Evolutionary conservation across 169 alveolate genomes (phyloP), one percentile per base, ranked within the genome.

Genomic region (Toxoplasma gondii): DNA sequence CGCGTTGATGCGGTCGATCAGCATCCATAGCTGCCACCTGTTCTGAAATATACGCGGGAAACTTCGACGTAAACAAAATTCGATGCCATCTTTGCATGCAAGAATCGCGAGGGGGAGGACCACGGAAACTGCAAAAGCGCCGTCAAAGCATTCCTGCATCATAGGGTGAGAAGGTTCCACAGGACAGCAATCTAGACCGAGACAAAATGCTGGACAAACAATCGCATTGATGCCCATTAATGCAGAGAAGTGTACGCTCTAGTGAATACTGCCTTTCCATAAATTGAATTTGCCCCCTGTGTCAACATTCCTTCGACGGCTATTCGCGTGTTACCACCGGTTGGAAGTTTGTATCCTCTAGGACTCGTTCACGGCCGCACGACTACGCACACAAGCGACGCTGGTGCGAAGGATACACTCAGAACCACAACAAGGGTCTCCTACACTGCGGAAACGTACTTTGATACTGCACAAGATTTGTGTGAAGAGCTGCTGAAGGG

Each of bases 81-180:
- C 90, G 54, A 45, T 39, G 54, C 90, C 90, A 41, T 82, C 90
- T n/a, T 82, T 82, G 90, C 90, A 82, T 2, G 67, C 90, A 22
- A 82, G 90, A 10, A 36, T 45, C 49, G 67, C 41, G 24, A 82
- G 90, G 27, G 90, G 90, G 36, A 82, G 69, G 69, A 82, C 90
- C 69, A 82, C 67, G 39, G 90, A 82, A 49, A 82, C 67, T 22
- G 90, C 90, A n/a, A 82, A 82, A 10, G 38, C 67, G 17, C 69
- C 69, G 38, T 82, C 90, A 44, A 82, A 82, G 41, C 90, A 82
- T 31, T 24, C 36, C 90, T 82, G 90, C 67, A 36, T 39, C 90
- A 82, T 43, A 34, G 54, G 2, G 90, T 5, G 90, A 41, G 90
- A 82, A 0, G 44, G 45, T 16, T 24, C 39, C 78, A 29, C 78